phyloP scores from a whole-genome alignment of 192 early-diverging fungal genomes.

The Piromyces finnis region DNA sequence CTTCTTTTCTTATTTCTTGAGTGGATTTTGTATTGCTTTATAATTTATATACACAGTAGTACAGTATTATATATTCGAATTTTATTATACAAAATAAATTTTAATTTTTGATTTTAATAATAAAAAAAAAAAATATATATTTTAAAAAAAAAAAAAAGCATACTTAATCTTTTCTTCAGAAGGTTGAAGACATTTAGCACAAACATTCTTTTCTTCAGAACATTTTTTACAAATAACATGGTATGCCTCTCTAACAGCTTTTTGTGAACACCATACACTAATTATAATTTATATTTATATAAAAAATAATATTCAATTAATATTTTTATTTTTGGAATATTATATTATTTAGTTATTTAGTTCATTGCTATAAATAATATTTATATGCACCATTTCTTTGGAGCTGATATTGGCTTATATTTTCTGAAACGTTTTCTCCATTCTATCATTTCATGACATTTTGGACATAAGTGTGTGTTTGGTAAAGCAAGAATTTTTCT shows the following conservation, averaged over 20 bases:
- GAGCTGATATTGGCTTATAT: constrained; percentile 86
- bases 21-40: not conserved
- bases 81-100: no score
- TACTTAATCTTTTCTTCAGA: not conserved
- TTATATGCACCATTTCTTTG: constrained; percentile 61
- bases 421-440: constrained; percentile 82
- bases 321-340: no score
- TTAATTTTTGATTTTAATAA: no score
- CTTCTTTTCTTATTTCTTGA: not conserved
- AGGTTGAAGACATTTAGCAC: constrained; percentile 73
- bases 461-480: constrained; percentile 48
- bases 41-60: no score
- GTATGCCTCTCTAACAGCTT: constrained; percentile 79
- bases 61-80: no score
- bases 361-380: no score
- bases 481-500: constrained; percentile 57
- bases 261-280: constrained; percentile 58
- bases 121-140: no score
- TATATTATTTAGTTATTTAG: no score
- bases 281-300: no score
- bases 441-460: constrained; percentile 22
- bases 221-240: constrained; percentile 85
- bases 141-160: not conserved
- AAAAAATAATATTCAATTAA: no score
- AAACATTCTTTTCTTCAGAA: constrained; percentile 59